Evolutionary conservation across 768 basidiomycete species (phyloP).

Genomic region (Pleurotus salmoneostramineus): DNA sequence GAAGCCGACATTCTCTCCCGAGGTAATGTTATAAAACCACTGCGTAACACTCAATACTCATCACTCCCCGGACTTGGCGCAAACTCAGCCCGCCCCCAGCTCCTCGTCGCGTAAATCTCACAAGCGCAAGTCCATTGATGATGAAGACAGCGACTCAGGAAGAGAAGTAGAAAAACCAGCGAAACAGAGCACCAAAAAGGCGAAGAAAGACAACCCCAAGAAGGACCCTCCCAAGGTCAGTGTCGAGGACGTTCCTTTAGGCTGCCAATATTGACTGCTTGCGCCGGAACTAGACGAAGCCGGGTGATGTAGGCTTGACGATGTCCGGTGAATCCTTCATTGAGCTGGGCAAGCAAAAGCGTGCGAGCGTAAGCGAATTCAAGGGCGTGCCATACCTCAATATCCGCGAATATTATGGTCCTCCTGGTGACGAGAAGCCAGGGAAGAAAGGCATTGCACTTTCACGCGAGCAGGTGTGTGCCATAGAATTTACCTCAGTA

Average conservation of each 20-base stretch:
- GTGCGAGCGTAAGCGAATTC: conserved; percentile 49
- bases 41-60: too few relatives aligned
- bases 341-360: conserved; percentile 70
- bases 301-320: neutral
- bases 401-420: conserved; percentile 70
- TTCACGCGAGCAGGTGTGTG: conserved; percentile 54
- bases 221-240: too few relatives aligned
- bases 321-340: conserved; percentile 51
- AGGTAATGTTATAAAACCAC: too few relatives aligned
- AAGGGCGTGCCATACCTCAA: conserved; percentile 55
- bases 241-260: too few relatives aligned
- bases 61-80: too few relatives aligned
- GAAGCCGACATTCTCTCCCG: too few relatives aligned
- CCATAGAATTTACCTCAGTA: neutral
- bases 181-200: neutral
- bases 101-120: too few relatives aligned
- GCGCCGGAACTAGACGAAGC: neutral
- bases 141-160: too few relatives aligned
- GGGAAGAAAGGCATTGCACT: conserved; percentile 82
- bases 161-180: too few relatives aligned
- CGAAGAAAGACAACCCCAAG: too few relatives aligned
- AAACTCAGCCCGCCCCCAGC: too few relatives aligned
- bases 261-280: neutral
- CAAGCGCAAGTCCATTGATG: too few relatives aligned
- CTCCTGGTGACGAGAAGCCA: conserved; percentile 56